phyloP scores from a whole-genome alignment of 805 yeast species.

The Ogataea degrootiae region DNA sequence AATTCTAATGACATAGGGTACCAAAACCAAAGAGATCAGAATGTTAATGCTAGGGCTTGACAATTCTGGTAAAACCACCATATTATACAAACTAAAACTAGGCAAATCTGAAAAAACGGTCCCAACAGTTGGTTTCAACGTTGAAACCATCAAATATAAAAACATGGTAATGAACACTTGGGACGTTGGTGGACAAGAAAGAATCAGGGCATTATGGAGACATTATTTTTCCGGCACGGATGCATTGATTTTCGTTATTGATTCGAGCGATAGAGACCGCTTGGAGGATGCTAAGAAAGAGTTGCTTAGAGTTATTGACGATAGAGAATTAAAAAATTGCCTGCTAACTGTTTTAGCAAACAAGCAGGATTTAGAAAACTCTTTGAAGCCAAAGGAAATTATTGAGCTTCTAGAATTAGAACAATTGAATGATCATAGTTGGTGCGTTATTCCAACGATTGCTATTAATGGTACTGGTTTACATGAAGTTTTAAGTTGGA shows the following conservation, averaged over 20 bases:
- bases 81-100: constrained; percentile 74
- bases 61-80: constrained; percentile 90
- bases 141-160: constrained; percentile 50
- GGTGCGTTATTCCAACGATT: constrained; percentile 90
- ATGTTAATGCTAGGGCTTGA: constrained; percentile 90
- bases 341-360: constrained; percentile 82
- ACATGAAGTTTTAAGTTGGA: constrained; percentile 84
- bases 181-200: constrained; percentile 94
- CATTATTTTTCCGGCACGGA: constrained; percentile 92
- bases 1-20: constrained; percentile 5
- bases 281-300: constrained; percentile 76
- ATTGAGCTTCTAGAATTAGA: constrained; percentile 67
- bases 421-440: constrained; percentile 59
- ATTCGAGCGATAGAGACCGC: constrained; percentile 68
- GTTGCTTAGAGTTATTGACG: constrained; percentile 70
- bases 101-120: constrained; percentile 76
- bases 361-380: constrained; percentile 72
- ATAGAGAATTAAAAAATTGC: constrained; percentile 78
- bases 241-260: constrained; percentile 88
- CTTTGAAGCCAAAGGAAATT: constrained; percentile 74
- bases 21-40: constrained; percentile 31
- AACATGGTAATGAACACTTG: constrained; percentile 56
- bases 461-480: constrained; percentile 89
- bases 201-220: constrained; percentile 90
- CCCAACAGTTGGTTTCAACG: constrained; percentile 93